Evolutionary conservation across 1,284 basidiomycete species (phyloP), one percentile per base, ranked within the genome.

Genomic region (Tausonia pullulans): DNA sequence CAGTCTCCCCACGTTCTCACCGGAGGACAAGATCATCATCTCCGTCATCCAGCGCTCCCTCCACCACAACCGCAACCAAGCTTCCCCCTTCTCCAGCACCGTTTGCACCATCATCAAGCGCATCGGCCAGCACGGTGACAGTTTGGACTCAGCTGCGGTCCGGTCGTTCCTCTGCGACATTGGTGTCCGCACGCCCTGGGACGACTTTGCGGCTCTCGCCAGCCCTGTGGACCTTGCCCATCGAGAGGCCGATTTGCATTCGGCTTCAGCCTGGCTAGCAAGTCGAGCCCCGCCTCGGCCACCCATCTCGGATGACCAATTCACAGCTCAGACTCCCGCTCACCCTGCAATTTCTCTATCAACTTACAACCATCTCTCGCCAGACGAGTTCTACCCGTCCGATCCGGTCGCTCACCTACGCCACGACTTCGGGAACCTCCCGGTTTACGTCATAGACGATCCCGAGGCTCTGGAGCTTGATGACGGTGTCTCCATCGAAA

Each of bases 391-490:
- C 39, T 68, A 69, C 58, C 62, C 64, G 0, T 27, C 45, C 3
- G 76, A 77, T 62, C 66, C 68, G 4, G 69, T 72, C 60, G 85
- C 85, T 44, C 75, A 80, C 39, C 74, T 90, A 2, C 86, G 93
- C 4, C 84, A 90, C 71, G 95, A 98, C 75, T 97, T 92, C 74
- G 88, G 88, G 10, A 71, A 84, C 67, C 75, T 88, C 63, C 84
- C 84, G 0, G 90, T 93, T 0, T 98, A 87, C 74, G 88, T 97
- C 16, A 87, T 99, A 63, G 96, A 99, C 73, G 90, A 93, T 69
- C 72, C 79, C 0, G 74, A 71, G 5, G 94, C 96, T 0, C 78
- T 87, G 70, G 96, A 99, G 74, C 81, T 98, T 43, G 96, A 99
- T 71, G 96, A 99, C 74, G 96, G 92, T 1, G 73, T 99, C 48